Conservation (phyloP, 2,329 filamentous ascomycete genomes). For the Phoma sp. region DNA sequence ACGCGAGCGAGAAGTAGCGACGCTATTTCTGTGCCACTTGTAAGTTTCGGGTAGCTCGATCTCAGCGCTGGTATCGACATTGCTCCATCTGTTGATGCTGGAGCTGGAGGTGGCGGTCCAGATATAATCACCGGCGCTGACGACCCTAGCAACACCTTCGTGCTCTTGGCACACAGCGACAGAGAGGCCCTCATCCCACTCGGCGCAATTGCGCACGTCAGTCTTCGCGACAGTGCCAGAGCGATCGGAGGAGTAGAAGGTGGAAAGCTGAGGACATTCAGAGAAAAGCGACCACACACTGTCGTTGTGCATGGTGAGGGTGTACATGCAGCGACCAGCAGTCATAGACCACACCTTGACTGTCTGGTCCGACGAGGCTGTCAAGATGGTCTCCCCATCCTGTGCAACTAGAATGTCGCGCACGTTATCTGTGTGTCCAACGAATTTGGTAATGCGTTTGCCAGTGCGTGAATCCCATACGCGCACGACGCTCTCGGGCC, state of each 20-base stretch:
- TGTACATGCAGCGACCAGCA: constrained; percentile 95
- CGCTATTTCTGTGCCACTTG: constrained; percentile 62
- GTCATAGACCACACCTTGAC: constrained; percentile 98
- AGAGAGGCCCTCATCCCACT: constrained; percentile 86
- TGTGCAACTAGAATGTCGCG: constrained; percentile 89
- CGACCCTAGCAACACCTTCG: constrained; percentile 73
- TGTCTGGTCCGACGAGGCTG: constrained; percentile 93
- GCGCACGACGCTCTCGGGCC: constrained; percentile 89
- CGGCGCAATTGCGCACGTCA: constrained; percentile 76
- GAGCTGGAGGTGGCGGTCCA: constrained; percentile 92
- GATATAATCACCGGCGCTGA: constrained; percentile 73
- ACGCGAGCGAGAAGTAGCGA: constrained; percentile 51
- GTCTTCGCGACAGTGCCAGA: constrained; percentile 96
- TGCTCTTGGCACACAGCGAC: constrained; percentile 93
- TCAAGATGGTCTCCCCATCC: constrained; percentile 88
- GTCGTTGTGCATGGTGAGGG: constrained; percentile 97
- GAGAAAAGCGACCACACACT: constrained; percentile 97
- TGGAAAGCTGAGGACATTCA: constrained; percentile 78
- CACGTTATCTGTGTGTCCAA: constrained; percentile 94
- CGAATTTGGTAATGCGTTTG: constrained; percentile 91
- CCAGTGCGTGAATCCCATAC: constrained; percentile 91
- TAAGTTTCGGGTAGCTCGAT: constrained; percentile 63
- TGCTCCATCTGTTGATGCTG: constrained; percentile 89
- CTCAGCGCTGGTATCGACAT: constrained; percentile 79
- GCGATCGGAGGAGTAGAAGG: constrained; percentile 95